Evolutionary conservation across 2,329 filamentous ascomycete genomes (phyloP), one percentile per base, ranked within the genome.

Genomic region (Coniochaeta sp.): DNA sequence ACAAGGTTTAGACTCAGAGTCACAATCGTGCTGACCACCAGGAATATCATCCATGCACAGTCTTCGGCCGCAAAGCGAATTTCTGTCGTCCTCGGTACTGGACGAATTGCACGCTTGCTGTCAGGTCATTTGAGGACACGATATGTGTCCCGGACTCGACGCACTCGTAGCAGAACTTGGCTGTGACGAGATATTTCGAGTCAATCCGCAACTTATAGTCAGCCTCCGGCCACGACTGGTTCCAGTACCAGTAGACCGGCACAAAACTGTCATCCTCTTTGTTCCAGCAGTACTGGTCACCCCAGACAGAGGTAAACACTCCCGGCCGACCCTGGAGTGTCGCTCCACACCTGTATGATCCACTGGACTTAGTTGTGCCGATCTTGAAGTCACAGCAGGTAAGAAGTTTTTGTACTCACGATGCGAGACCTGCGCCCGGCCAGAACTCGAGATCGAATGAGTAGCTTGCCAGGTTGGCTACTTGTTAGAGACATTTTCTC

Each of bases 191-290:
- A 17, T 57, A 57, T 22, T 40, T 57, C 3, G 55, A 57, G 24
- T 38, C 55, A 9, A 57, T 22, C 14, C 55, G 31, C n/a, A 57
- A 22, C 50, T 55, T n/a, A 26, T 57, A 36, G 31, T 40, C 55
- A 11, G 16, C 7, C 4, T 55, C 26, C 24, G 50, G 50, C 50
- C 26, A 55, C 5, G 55, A 40, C 55, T 38, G 55, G 55, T 40
- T 57, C 55, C 55, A 57, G 33, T 57, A 57, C 55, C 55, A 57
- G 31, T 40, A 57, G 4, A 57, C 22, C 8, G 55, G 55, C 8
- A 57, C 55, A 17, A 57, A 57, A n/a, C 31, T 40, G 8, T 24
- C 33, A n/a, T 57, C 55, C 8, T 6, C 55, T 26, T 57, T 36
- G 31, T 7, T 24, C 55, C 31, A 57, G 55, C 55, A 57, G 55